Conservation (phyloP, 164 flowering plant genomes). For the Magnolia kwangsiensis region DNA sequence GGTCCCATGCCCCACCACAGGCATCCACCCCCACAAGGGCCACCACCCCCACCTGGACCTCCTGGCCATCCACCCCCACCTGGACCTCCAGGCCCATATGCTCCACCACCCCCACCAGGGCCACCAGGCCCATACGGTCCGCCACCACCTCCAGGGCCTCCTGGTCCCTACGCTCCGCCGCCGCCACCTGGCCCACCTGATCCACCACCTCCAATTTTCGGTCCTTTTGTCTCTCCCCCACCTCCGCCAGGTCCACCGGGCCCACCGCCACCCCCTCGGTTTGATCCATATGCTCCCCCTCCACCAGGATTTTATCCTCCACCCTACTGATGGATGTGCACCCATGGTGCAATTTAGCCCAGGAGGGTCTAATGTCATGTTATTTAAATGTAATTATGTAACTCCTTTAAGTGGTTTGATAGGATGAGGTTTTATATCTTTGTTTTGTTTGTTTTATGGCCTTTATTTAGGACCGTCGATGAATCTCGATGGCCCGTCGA, state of each 20-base stretch:
- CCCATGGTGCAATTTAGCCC: conserved; percentile 23
- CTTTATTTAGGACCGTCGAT: too few species aligned
- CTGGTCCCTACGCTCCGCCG: not conserved
- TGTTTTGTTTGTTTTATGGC: too few species aligned
- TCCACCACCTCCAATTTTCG: not conserved
- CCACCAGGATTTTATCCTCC: conserved; percentile 3
- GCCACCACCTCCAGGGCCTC: conserved; percentile 1
- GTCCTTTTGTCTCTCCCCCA: not conserved
- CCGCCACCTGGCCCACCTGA: not conserved
- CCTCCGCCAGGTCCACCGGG: conserved; percentile 3
- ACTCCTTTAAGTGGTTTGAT: too few species aligned
- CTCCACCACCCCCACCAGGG: conserved; percentile 4
- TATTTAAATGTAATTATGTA: too few species aligned
- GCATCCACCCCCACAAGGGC: not conserved
- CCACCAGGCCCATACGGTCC: conserved; percentile 4
- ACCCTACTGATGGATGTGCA: conserved; percentile 23
- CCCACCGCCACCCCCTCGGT: conserved; percentile 1
- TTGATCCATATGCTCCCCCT: not conserved
- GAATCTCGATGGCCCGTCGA: too few species aligned
- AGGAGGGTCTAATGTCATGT: not conserved
- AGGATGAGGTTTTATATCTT: too few species aligned
- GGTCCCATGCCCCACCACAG: not conserved
- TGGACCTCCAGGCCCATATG: not conserved
- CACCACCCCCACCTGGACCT: conserved; percentile 5
- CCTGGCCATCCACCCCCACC: not conserved